These are phyloP conservation scores for Trichosporon ovoides DNA, from an alignment of 1,284 basidiomycete species.

Conservation along the genomic window DNA sequence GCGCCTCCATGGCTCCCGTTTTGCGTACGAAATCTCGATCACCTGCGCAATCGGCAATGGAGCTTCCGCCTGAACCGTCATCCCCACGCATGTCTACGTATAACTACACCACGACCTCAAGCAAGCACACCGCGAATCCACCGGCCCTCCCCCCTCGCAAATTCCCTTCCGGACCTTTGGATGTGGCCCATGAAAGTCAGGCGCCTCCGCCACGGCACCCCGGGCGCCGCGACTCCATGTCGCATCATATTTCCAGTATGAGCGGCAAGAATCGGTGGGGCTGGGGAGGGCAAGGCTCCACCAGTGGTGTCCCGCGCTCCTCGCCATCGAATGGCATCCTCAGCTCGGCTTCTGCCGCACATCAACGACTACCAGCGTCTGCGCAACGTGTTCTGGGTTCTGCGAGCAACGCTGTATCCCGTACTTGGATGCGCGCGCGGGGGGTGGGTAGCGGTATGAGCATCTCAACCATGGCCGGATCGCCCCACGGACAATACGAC, in stretches of 20 bases:
- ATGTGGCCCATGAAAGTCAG: slow-evolving; percentile 19
- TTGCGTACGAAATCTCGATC: slow-evolving; percentile 36
- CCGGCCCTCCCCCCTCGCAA: slow-evolving; percentile 36
- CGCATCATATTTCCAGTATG: slow-evolving; percentile 30
- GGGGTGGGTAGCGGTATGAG: slow-evolving; percentile 41
- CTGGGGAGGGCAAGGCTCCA: slow-evolving; percentile 7
- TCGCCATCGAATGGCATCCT: slow-evolving; percentile 34
- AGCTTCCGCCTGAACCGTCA: slow-evolving; percentile 24
- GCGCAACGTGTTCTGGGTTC: slow-evolving; percentile 37
- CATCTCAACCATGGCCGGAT: slow-evolving; percentile 20
- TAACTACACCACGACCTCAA: not conserved
- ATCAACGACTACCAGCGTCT: slow-evolving; percentile 32
- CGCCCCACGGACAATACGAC: not conserved
- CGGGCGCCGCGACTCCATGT: slow-evolving; percentile 24
- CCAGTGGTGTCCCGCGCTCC: slow-evolving; percentile 27
- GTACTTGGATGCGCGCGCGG: slow-evolving; percentile 40
- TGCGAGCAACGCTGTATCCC: slow-evolving; percentile 40
- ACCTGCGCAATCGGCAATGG: slow-evolving; percentile 23
- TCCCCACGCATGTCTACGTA: slow-evolving; percentile 18
- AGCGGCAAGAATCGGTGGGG: slow-evolving; percentile 36
- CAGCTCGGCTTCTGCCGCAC: slow-evolving; percentile 17
- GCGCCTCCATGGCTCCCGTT: slow-evolving; percentile 32
- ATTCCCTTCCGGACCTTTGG: slow-evolving; percentile 24
- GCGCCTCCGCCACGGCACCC: slow-evolving; percentile 25
- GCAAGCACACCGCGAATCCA: slow-evolving; percentile 16